Conservation (phyloP, 2,329 filamentous ascomycete genomes). For the Lasiodiplodia sp. region DNA sequence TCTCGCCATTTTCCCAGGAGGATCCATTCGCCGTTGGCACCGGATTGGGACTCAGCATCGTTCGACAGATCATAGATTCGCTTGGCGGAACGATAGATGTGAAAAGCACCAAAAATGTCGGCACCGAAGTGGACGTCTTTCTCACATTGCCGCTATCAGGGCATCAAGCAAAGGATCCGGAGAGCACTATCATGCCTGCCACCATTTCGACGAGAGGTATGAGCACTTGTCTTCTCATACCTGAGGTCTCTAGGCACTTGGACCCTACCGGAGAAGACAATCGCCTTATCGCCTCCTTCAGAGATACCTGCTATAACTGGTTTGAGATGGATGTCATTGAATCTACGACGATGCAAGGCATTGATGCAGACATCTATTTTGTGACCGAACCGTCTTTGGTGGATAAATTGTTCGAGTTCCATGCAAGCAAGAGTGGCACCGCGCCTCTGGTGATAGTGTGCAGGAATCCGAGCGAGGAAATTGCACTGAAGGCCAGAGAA, state of each 20-base stretch:
- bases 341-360: conserved; percentile 1
- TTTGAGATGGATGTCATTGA: conserved; percentile 30
- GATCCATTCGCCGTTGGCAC: conserved; percentile 32
- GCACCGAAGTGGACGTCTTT: conserved; percentile 31
- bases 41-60: conserved; percentile 33
- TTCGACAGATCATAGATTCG: conserved; percentile 31
- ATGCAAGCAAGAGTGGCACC: conserved; percentile 27
- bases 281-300: conserved; percentile 21
- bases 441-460: conserved; percentile 28
- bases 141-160: conserved; percentile 18
- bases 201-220: conserved; percentile 14
- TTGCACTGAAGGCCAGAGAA: conserved; percentile 22
- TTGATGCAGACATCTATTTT: conserved; percentile 27
- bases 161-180: conserved; percentile 23
- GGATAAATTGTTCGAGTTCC: conserved; percentile 28
- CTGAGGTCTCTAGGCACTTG: background rate
- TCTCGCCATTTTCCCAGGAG: conserved; percentile 33
- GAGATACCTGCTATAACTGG: conserved; percentile 28
- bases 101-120: conserved; percentile 28
- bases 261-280: conserved; percentile 8
- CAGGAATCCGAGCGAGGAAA: conserved; percentile 27
- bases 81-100: conserved; percentile 32
- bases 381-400: conserved; percentile 23
- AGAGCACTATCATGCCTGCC: conserved; percentile 17
- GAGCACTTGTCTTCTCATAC: conserved; percentile 14